A percentile compares a stretch with the other conserved stretches of the same genome.
Evolutionary conservation across 768 basidiomycete species (phyloP).

Genomic region (Lactifluus piperatus): DNA sequence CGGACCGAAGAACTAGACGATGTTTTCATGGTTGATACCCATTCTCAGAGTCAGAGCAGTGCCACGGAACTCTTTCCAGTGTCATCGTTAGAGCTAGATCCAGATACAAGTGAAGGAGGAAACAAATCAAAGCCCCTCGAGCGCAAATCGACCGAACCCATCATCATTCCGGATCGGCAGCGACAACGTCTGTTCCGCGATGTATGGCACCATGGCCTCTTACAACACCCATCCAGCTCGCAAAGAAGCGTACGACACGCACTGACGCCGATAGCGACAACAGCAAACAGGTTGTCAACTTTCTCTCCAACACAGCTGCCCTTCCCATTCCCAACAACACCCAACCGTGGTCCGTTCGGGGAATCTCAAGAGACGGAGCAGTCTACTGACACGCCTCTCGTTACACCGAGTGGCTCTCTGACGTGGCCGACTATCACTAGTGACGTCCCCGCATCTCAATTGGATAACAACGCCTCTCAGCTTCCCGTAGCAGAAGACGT

Average conservation of each 20-base stretch:
- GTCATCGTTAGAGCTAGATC: neutral
- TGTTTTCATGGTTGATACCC: conserved; percentile 15
- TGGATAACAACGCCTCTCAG: conserved; percentile 28
- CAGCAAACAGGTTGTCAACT: neutral
- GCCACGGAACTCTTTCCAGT: neutral
- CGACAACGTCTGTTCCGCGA: conserved; percentile 4
- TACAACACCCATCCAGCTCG: conserved; percentile 9
- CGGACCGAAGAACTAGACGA: conserved; percentile 27
- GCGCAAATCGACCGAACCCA: conserved; percentile 18
- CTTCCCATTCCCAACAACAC: conserved; percentile 5
- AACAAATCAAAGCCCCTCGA: conserved; percentile 10
- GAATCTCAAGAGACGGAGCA: conserved; percentile 39
- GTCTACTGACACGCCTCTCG: conserved; percentile 42
- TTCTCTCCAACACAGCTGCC: neutral
- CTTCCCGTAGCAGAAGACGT: conserved; percentile 25
- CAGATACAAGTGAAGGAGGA: neutral
- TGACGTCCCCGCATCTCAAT: conserved; percentile 31
- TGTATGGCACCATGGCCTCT: conserved; percentile 11
- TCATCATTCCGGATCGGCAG: conserved; percentile 6
- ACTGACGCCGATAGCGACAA: neutral
- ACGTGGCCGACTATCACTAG: conserved; percentile 32
- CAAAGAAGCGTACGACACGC: neutral
- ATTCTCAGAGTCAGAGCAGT: conserved; percentile 8
- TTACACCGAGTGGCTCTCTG: conserved; percentile 48
- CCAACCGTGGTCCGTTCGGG: neutral